A percentile compares a stretch with the other conserved stretches of the same genome.
Conservation (phyloP, 2,329 filamentous ascomycete genomes). For the Leptographium lundbergii region DNA sequence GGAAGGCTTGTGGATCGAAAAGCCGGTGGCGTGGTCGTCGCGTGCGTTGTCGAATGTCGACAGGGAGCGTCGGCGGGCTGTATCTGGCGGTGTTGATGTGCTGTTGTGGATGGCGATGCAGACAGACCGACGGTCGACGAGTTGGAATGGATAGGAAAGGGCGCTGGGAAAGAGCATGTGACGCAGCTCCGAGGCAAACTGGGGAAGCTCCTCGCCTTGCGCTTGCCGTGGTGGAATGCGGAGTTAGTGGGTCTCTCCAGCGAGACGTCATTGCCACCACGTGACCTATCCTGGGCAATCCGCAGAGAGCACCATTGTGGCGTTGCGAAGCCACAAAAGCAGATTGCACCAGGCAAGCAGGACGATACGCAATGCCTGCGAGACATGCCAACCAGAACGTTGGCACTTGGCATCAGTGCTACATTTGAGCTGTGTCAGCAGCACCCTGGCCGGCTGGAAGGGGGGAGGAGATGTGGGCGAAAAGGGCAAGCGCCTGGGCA, state of each 20-base stretch:
- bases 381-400: too few species aligned
- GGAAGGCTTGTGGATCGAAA: background rate
- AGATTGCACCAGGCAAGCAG: background rate
- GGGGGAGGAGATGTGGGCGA: background rate
- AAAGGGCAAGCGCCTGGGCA: background rate
- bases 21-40: background rate
- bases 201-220: background rate
- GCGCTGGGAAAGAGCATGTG: conserved; percentile 7
- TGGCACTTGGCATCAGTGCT: too few species aligned
- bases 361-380: too few species aligned
- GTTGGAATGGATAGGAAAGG: background rate
- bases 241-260: background rate
- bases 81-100: background rate
- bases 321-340: background rate
- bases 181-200: conserved; percentile 8
- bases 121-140: background rate
- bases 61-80: background rate
- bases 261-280: background rate
- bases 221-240: background rate
- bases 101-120: too few species aligned
- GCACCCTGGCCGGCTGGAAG: background rate
- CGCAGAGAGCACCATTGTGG: background rate
- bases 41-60: background rate
- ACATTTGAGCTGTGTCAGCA: background rate
- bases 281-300: background rate